Evolutionary conservation across 176 grass and related monocot genomes (phyloP).

Genomic region (Ensete ventricosum): DNA sequence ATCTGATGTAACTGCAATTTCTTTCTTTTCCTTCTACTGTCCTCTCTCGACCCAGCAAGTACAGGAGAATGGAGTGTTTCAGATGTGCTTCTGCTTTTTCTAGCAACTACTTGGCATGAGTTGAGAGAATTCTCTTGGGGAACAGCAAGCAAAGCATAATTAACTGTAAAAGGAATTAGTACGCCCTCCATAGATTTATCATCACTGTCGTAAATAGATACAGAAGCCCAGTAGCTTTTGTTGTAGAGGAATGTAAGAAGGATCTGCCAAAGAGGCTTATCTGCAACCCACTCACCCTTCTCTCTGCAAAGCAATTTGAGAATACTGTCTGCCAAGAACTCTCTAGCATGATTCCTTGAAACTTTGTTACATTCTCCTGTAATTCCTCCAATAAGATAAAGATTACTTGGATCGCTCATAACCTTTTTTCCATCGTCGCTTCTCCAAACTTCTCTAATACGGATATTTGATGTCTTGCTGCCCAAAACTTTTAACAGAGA

Average conservation of each 20-base stretch:
- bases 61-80: slow-evolving; percentile 6
- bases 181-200: slow-evolving; percentile 49
- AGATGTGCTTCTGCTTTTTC: neutral
- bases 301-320: slow-evolving; percentile 44
- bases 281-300: slow-evolving; percentile 24
- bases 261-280: slow-evolving; percentile 82
- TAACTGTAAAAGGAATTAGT: slow-evolving; percentile 60
- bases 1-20: slow-evolving; percentile 41
- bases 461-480: slow-evolving; percentile 32
- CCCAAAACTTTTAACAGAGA: slow-evolving; percentile 4
- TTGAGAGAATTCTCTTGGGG: slow-evolving; percentile 24
- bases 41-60: slow-evolving; percentile 25
- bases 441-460: slow-evolving; percentile 46
- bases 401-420: slow-evolving; percentile 22
- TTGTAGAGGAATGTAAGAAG: slow-evolving; percentile 66
- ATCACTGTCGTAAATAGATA: slow-evolving; percentile 38
- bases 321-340: slow-evolving; percentile 54
- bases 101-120: slow-evolving; percentile 20
- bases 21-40: slow-evolving; percentile 48
- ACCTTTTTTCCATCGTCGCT: slow-evolving; percentile 24
- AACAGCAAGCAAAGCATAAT: slow-evolving; percentile 52
- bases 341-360: slow-evolving; percentile 19
- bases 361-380: slow-evolving; percentile 23
- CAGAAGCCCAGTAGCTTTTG: slow-evolving; percentile 45
- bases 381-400: slow-evolving; percentile 40